Base-by-base conservation (phyloP, 768 basidiomycete genomes). In the Phanerochaete sordida region DNA sequence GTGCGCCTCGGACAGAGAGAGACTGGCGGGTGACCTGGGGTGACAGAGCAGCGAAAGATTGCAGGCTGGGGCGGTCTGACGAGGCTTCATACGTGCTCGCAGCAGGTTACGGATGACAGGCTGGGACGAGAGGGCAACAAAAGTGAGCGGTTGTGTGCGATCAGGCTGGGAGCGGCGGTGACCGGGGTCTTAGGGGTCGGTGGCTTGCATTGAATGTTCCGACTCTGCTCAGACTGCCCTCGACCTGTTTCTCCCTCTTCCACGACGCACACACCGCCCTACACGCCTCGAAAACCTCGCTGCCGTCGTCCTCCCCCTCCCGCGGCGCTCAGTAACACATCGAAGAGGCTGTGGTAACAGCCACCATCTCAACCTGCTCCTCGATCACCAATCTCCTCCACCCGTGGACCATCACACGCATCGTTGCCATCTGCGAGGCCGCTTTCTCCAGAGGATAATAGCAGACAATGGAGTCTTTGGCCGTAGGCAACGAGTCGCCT, bases 401-500 rank as follows among this genome's bases (percentile, higher is more conserved):
- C 37, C 13, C 43, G 31, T 24, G 21, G 23, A 1, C 21, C 53
- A 54, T 43, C 53, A 54, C n/a, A 39, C 53, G 26, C 37, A 54
- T 54, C 53, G 35, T 43, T 19, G 27, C 53, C 30, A 35, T 52
- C 33, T 12, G 16, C 13, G 5, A 33, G 21, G 51, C 30, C 28
- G 28, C 33, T 31, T 52, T 35, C 51, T 23, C 50, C n/a, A 56
- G 62, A 30, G 56, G 46, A 39, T 50, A 43, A 59, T 30, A 51
- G 24, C 16, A 61, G 59, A 65, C 67, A 61, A 71, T 71, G 70
- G 70, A 71, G 63, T 64, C 70, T 26, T 21, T 71, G 24, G 64
- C 65, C 39, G 59, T 71, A 64, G 68, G 67, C 24, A 66, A 64
- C 57, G 58, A 69, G 57, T 68, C 75, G 39, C 69, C 73, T 39